A percentile compares a stretch with the other conserved stretches of the same genome.
Evolutionary conservation across 2,329 filamentous ascomycete genomes (phyloP).

Genomic region (Alternaria solani): DNA sequence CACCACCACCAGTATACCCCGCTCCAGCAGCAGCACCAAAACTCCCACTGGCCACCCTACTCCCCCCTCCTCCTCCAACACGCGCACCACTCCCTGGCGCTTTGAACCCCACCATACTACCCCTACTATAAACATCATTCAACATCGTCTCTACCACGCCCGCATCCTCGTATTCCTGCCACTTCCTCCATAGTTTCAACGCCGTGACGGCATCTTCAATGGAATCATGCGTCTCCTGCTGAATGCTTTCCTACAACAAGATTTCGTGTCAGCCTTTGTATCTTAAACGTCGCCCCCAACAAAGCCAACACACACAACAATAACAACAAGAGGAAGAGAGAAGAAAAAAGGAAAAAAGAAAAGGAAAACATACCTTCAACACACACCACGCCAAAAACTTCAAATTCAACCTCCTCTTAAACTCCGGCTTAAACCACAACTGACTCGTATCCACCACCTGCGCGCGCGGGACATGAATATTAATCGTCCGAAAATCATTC

Average conservation of each 20-base stretch:
- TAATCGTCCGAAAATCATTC: conserved; percentile 97
- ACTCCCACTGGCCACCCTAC: background rate
- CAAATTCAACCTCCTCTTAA: conserved; percentile 85
- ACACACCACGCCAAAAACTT: conserved; percentile 89
- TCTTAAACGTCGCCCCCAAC: no score
- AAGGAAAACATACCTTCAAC: conserved; percentile 62
- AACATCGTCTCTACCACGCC: conserved; percentile 85
- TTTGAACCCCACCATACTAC: conserved; percentile 61
- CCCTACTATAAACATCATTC: conserved; percentile 79
- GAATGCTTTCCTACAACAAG: conserved; percentile 74
- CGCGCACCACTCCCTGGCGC: conserved; percentile 41
- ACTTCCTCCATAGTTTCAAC: conserved; percentile 87
- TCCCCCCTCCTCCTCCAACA: conserved; percentile 10
- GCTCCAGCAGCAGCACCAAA: no score
- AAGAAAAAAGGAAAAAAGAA: no score
- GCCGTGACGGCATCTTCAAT: conserved; percentile 96
- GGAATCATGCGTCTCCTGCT: conserved; percentile 89
- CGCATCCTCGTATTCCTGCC: conserved; percentile 85
- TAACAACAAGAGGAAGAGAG: no score
- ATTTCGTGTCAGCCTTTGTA: no score
- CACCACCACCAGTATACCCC: no score
- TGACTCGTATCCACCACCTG: conserved; percentile 96
- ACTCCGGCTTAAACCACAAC: conserved; percentile 82
- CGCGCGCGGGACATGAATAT: conserved; percentile 89
- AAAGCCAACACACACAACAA: no score